Evolutionary conservation across 495 filamentous ascomycete genomes (phyloP).

Genomic region (Penicillium psychrofluorescens): DNA sequence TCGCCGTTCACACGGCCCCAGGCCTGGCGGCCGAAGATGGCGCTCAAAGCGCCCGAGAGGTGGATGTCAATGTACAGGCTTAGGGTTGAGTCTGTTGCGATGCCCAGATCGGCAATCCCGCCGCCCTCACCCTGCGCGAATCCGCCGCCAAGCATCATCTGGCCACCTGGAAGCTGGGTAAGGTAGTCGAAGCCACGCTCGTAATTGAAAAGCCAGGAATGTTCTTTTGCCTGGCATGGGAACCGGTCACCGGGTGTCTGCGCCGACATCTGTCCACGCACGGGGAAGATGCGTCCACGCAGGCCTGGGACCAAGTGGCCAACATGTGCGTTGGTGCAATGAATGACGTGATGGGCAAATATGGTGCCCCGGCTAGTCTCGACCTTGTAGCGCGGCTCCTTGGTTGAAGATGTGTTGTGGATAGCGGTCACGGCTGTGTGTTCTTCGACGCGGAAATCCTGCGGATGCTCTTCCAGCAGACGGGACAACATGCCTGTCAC

Average conservation of each 20-base stretch:
- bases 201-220: constrained; percentile 38
- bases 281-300: constrained; percentile 65
- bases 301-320: constrained; percentile 64
- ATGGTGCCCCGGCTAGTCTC: constrained; percentile 59
- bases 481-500: constrained; percentile 57
- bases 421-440: constrained; percentile 56
- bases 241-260: constrained; percentile 46
- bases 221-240: constrained; percentile 17
- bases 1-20: constrained; percentile 31
- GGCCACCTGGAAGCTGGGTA: constrained; percentile 52
- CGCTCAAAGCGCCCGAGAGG: constrained; percentile 19
- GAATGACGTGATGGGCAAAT: constrained; percentile 50
- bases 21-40: constrained; percentile 22
- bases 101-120: constrained; percentile 42
- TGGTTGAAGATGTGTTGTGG: constrained; percentile 1
- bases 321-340: constrained; percentile 76
- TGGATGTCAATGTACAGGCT: constrained; percentile 25
- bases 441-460: constrained; percentile 63
- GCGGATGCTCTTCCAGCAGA: constrained; percentile 32
- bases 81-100: constrained; percentile 24
- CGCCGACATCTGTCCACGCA: constrained; percentile 53
- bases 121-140: constrained; percentile 36
- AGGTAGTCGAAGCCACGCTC: constrained; percentile 74
- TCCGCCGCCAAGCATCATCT: constrained; percentile 63
- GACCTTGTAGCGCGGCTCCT: constrained; percentile 25